Evolutionary conservation across 1,139 yeast genomes (phyloP).

Genomic region (Meyerozyma athensensis): DNA sequence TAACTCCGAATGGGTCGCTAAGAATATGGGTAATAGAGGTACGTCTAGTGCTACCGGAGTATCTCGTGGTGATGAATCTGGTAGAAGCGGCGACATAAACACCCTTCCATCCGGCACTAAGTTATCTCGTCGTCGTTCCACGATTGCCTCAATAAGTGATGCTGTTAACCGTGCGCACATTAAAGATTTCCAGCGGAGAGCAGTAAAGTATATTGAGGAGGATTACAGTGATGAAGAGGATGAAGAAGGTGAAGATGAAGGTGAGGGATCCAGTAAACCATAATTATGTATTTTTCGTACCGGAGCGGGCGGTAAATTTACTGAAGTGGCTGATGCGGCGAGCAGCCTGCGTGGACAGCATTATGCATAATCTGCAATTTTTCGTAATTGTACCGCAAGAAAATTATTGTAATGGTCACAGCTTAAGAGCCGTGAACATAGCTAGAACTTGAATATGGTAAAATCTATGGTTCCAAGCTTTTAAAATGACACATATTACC

Average conservation of each 20-base stretch:
- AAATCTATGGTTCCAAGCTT: background rate
- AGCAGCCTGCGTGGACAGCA: too few relatives aligned
- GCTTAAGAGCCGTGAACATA: too few relatives aligned
- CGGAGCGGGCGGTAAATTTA: too few relatives aligned
- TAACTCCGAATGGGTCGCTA: conserved; percentile 4
- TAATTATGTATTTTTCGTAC: too few relatives aligned
- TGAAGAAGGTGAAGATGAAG: conserved; percentile 31
- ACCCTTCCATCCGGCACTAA: conserved; percentile 8
- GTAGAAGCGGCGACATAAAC: background rate
- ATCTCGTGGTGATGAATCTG: background rate
- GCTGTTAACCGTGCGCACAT: conserved; percentile 77
- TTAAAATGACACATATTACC: background rate
- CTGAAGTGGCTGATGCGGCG: too few relatives aligned
- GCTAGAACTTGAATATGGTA: background rate
- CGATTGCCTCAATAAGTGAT: conserved; percentile 46
- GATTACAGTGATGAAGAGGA: conserved; percentile 40
- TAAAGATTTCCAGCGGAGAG: conserved; percentile 78
- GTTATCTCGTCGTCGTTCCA: conserved; percentile 27
- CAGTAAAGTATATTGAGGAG: conserved; percentile 22
- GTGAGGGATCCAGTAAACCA: too few relatives aligned
- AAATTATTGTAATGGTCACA: too few relatives aligned
- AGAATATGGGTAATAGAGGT: conserved; percentile 3
- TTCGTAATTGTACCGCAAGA: too few relatives aligned
- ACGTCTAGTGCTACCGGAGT: conserved; percentile 1
- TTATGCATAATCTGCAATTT: too few relatives aligned